phyloP scores from a whole-genome alignment of 441 rosid species.

The Euphorbia schlechtendalii region DNA sequence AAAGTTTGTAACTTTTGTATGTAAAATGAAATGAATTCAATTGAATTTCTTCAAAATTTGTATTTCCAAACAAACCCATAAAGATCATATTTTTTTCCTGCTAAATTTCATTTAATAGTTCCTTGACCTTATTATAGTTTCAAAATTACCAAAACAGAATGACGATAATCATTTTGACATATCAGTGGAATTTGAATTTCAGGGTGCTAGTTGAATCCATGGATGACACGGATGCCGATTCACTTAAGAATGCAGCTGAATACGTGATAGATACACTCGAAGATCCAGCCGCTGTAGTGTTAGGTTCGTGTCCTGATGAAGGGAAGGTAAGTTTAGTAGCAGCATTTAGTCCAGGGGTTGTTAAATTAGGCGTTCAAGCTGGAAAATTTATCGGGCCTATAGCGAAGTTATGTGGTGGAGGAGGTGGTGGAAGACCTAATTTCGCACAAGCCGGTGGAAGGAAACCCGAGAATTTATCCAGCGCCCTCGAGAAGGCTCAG shows the following conservation, averaged over 20 bases:
- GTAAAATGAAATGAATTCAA: too few relatives aligned
- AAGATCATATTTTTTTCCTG: background rate
- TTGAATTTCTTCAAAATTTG: too few relatives aligned
- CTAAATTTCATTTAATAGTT: background rate
- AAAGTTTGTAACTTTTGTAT: too few relatives aligned
- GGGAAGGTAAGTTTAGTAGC: constrained; percentile 91
- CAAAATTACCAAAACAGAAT: background rate
- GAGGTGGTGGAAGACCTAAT: constrained; percentile 89
- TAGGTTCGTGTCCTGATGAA: constrained; percentile 74
- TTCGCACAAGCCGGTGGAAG: constrained; percentile 94
- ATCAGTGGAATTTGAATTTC: constrained; percentile 17
- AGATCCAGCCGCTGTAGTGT: constrained; percentile 70
- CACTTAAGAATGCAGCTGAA: constrained; percentile 80
- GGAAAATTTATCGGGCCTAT: constrained; percentile 80
- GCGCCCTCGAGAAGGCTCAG: constrained; percentile 67
- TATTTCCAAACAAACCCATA: too few relatives aligned
- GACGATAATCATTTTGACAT: background rate
- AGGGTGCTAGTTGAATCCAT: constrained; percentile 85
- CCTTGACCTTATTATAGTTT: background rate
- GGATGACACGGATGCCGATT: constrained; percentile 76
- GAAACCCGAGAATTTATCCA: constrained; percentile 61
- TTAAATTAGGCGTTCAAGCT: constrained; percentile 68
- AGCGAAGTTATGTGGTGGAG: constrained; percentile 84
- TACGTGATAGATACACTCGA: constrained; percentile 48
- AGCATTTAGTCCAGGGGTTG: constrained; percentile 68